phyloP scores from a whole-genome alignment of 768 basidiomycete species.

The Leccinum subgranulosum region DNA sequence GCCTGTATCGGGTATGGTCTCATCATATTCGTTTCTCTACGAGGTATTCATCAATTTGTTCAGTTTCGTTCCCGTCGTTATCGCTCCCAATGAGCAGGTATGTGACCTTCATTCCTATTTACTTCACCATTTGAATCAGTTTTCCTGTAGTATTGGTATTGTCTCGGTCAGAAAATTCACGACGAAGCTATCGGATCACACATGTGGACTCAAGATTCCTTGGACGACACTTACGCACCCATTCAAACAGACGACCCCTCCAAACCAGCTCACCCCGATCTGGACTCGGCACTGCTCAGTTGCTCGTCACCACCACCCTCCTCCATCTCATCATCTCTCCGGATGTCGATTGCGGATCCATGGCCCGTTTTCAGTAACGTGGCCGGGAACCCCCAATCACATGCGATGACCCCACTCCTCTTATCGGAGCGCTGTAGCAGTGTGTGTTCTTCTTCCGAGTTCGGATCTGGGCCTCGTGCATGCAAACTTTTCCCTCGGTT shows the following conservation, averaged over 20 bases:
- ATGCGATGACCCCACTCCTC: conserved; percentile 3
- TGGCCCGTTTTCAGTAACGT: conserved; percentile 3
- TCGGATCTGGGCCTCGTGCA: conserved; percentile 12
- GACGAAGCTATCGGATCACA: conserved; percentile 1
- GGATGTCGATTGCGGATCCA: background rate
- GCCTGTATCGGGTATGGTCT: conserved; percentile 5
- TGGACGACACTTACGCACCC: conserved; percentile 8
- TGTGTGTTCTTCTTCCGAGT: conserved; percentile 6
- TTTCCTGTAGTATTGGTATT: conserved; percentile 2
- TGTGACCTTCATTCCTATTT: background rate
- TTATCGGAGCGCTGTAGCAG: conserved; percentile 1
- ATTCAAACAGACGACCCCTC: conserved; percentile 10
- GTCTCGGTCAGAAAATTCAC: conserved; percentile 11
- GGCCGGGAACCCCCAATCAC: conserved; percentile 4
- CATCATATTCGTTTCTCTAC: no score
- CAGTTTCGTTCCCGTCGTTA: conserved; percentile 1
- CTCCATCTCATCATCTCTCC: conserved; percentile 4
- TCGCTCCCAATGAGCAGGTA: background rate
- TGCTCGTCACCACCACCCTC: background rate
- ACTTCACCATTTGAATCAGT: background rate
- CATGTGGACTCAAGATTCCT: conserved; percentile 10
- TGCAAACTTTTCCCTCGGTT: background rate
- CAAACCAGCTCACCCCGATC: conserved; percentile 10
- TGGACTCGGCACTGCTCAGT: conserved; percentile 7
- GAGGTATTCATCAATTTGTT: background rate